A percentile compares a stretch with the other conserved stretches of the same genome.
Evolutionary conservation across 2,329 filamentous ascomycete genomes (phyloP).

Genomic region (Acrocalymma vagum): DNA sequence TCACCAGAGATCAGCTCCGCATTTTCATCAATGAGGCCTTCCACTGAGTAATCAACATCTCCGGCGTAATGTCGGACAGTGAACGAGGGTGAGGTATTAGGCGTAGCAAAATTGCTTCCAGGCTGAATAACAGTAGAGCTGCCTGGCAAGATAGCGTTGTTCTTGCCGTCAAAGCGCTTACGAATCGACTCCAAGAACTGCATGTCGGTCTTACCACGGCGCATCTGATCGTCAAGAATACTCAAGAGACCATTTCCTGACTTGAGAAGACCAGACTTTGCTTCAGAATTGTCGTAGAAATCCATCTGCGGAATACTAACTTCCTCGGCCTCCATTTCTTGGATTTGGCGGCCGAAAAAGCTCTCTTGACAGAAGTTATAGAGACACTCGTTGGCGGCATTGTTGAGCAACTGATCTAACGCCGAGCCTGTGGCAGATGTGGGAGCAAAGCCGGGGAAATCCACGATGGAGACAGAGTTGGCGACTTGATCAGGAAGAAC

Average conservation of each 20-base stretch:
- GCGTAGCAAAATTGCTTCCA: conserved; percentile 88
- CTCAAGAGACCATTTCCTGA: conserved; percentile 90
- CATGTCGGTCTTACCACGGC: conserved; percentile 84
- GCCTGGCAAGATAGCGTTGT: conserved; percentile 84
- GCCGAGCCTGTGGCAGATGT: conserved; percentile 82
- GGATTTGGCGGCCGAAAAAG: conserved; percentile 94
- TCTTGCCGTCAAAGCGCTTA: conserved; percentile 94
- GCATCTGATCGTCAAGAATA: conserved; percentile 95
- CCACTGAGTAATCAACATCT: conserved; percentile 92
- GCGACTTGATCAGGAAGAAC: conserved; percentile 86
- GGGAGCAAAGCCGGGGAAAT: conserved; percentile 95
- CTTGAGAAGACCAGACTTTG: conserved; percentile 90
- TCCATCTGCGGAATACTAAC: conserved; percentile 89
- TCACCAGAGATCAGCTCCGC: conserved; percentile 96
- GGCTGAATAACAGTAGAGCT: conserved; percentile 78
- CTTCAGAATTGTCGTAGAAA: conserved; percentile 98
- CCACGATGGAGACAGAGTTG: conserved; percentile 94
- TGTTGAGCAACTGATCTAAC: conserved; percentile 92
- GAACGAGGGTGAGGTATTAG: conserved; percentile 82
- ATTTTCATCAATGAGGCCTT: conserved; percentile 91
- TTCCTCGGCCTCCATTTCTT: conserved; percentile 93
- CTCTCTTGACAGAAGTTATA: conserved; percentile 94
- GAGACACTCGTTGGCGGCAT: conserved; percentile 88
- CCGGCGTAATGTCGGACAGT: conserved; percentile 95
- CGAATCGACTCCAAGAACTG: conserved; percentile 90